A percentile compares a stretch with the other conserved stretches of the same genome.
These are phyloP conservation scores for Fusarium musae DNA, from an alignment of 2,329 filamentous ascomycete genomes.

Conservation along the genomic window DNA sequence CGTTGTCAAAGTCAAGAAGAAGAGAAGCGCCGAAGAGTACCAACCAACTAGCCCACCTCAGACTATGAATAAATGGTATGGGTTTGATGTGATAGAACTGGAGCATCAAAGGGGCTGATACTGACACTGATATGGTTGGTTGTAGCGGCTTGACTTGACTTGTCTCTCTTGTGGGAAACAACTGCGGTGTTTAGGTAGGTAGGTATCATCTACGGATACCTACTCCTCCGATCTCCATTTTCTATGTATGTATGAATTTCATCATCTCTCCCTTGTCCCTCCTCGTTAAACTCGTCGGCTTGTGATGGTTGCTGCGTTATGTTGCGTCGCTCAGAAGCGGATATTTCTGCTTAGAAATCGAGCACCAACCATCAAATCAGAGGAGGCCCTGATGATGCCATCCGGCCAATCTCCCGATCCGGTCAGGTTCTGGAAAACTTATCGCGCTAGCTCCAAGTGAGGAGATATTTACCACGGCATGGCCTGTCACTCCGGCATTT, in stretches of 20 bases:
- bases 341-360: slow-evolving; percentile 45
- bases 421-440: slow-evolving; percentile 20
- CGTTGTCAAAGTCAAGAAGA: slow-evolving; percentile 12
- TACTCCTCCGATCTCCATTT: neutral
- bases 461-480: neutral
- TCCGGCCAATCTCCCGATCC: slow-evolving; percentile 36
- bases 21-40: slow-evolving; percentile 24
- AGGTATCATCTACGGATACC: neutral
- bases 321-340: slow-evolving; percentile 18
- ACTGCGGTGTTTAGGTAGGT: neutral
- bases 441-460: slow-evolving; percentile 36
- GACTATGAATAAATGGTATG: neutral
- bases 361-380: slow-evolving; percentile 31
- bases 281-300: neutral
- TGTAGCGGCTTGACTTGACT: slow-evolving; percentile 9
- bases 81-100: neutral
- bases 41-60: neutral
- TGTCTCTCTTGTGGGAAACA: slow-evolving; percentile 6
- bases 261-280: neutral
- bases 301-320: slow-evolving; percentile 22
- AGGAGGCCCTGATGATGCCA: slow-evolving; percentile 40
- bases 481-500: neutral
- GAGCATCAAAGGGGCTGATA: neutral
- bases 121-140: neutral
- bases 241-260: neutral